Conservation (phyloP, 1,284 basidiomycete species). For the Somion occarium region DNA sequence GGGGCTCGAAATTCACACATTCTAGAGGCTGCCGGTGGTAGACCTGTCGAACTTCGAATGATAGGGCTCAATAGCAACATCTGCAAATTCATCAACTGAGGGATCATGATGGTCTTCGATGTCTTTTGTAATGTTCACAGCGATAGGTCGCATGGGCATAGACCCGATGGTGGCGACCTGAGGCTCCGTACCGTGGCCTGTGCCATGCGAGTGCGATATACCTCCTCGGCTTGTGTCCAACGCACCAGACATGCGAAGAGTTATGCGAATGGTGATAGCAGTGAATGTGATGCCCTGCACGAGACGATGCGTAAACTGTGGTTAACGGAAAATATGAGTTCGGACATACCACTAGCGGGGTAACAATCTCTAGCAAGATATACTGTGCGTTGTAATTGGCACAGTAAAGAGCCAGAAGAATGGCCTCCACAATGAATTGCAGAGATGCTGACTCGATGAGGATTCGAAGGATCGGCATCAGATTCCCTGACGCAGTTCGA, state of each 20-base stretch:
- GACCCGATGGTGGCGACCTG: conserved; percentile 10
- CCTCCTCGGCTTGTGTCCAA: conserved; percentile 1
- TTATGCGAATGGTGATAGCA: conserved; percentile 20
- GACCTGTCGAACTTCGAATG: too few species aligned
- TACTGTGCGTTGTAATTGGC: conserved; percentile 25
- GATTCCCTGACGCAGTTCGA: background rate
- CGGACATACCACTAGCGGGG: conserved; percentile 26
- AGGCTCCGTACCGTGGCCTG: background rate
- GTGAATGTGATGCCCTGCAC: conserved; percentile 21
- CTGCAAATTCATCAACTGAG: background rate
- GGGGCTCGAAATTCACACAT: too few species aligned
- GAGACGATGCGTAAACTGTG: background rate
- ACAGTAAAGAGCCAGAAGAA: conserved; percentile 27
- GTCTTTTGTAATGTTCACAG: conserved; percentile 11
- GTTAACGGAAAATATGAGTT: background rate
- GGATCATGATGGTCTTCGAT: conserved; percentile 1
- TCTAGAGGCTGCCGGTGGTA: too few species aligned
- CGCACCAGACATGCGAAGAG: conserved; percentile 13
- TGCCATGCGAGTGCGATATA: background rate
- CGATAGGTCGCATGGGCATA: conserved; percentile 11
- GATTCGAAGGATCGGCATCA: conserved; percentile 18
- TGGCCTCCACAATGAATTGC: conserved; percentile 22
- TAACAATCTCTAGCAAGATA: conserved; percentile 24
- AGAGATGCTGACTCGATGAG: conserved; percentile 28
- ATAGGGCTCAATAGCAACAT: too few species aligned